These are phyloP conservation scores for Cylindricascospora bacillispora DNA, from an alignment of 1,139 yeast genomes.

Conservation along the genomic window DNA sequence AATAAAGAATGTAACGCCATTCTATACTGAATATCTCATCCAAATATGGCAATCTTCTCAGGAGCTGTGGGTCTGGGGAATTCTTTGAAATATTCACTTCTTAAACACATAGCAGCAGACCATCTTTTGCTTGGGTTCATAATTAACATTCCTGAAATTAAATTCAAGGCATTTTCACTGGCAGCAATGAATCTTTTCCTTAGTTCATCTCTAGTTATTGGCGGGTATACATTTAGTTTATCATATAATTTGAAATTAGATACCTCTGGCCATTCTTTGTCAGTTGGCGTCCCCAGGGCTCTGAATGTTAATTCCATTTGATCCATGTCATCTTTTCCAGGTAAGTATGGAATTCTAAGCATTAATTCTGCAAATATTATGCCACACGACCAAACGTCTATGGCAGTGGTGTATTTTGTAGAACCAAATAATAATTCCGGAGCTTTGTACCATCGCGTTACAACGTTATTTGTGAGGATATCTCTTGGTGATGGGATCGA, in stretches of 20 bases:
- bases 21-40: not conserved
- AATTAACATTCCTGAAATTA: constrained; percentile 59
- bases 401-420: constrained; percentile 72
- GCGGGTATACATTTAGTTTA: constrained; percentile 62
- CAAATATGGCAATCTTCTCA: not conserved
- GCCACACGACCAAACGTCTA: constrained; percentile 93
- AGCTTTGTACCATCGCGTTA: constrained; percentile 94
- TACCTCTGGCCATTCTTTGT: constrained; percentile 84
- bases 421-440: constrained; percentile 90
- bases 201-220: constrained; percentile 71
- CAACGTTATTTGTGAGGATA: constrained; percentile 82
- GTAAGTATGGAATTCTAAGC: constrained; percentile 88
- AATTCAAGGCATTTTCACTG: constrained; percentile 68
- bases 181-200: constrained; percentile 86
- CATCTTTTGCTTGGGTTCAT: constrained; percentile 71
- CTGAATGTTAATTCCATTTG: constrained; percentile 85
- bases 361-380: constrained; percentile 92
- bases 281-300: constrained; percentile 94
- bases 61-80: constrained; percentile 71
- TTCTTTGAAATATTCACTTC: constrained; percentile 60
- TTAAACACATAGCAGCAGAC: constrained; percentile 51
- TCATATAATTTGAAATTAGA: constrained; percentile 66
- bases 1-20: not conserved
- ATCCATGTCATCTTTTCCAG: constrained; percentile 83
- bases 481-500: constrained; percentile 69